These are phyloP conservation scores for Haematococcus sp. DNA, from an alignment of 139 green algal genomes.

Conservation along the genomic window DNA sequence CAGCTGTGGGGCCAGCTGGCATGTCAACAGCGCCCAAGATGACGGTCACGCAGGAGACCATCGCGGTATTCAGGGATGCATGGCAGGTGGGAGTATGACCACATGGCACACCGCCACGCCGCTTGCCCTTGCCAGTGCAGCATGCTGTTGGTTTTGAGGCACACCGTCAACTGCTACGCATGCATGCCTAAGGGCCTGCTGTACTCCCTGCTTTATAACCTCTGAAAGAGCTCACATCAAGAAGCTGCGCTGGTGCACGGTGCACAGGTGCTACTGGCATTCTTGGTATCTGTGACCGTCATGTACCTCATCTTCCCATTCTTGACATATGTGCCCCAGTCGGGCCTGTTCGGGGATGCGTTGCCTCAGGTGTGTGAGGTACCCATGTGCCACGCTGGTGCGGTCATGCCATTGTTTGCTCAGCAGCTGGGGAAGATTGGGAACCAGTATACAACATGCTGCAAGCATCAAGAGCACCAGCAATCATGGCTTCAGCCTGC, in stretches of 20 bases:
- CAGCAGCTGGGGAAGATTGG: background rate
- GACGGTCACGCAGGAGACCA: slow-evolving; percentile 22
- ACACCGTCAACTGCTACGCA: too few relatives aligned
- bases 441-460: too few relatives aligned
- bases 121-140: too few relatives aligned
- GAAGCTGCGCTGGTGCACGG: too few relatives aligned
- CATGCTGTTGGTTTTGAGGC: too few relatives aligned
- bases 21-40: background rate
- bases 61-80: slow-evolving; percentile 17
- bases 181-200: too few relatives aligned
- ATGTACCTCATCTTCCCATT: slow-evolving; percentile 72
- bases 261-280: slow-evolving; percentile 44
- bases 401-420: background rate
- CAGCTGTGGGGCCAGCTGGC: background rate
- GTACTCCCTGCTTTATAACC: too few relatives aligned
- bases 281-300: slow-evolving; percentile 42
- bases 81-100: background rate
- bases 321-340: slow-evolving; percentile 73
- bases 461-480: too few relatives aligned
- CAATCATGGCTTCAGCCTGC: too few relatives aligned
- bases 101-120: too few relatives aligned
- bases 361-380: slow-evolving; percentile 53
- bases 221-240: too few relatives aligned
- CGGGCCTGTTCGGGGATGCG: slow-evolving; percentile 51
- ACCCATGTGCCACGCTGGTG: background rate